Conservation (phyloP, 2,329 filamentous ascomycete species). For the Fusarium foetens region DNA sequence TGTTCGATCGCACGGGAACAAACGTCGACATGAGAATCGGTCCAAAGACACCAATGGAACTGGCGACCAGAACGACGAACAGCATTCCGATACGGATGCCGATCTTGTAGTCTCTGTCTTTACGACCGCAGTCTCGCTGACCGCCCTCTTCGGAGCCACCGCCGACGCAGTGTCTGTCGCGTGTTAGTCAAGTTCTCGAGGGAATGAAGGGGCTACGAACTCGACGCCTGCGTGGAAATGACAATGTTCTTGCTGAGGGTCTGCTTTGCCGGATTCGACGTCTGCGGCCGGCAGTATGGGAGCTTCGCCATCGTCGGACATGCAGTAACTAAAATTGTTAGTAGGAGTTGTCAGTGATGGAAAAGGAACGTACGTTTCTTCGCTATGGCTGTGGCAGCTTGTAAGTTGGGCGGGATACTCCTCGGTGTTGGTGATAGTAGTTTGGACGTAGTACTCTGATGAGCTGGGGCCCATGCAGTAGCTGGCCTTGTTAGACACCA, state of each 20-base stretch:
- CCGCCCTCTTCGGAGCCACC: slow-evolving; percentile 41
- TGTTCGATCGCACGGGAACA: slow-evolving; percentile 58
- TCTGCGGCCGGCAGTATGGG: slow-evolving; percentile 27
- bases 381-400: slow-evolving; percentile 70
- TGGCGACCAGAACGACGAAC: slow-evolving; percentile 77
- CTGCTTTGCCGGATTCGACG: slow-evolving; percentile 26
- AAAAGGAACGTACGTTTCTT: slow-evolving; percentile 58
- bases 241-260: slow-evolving; percentile 57
- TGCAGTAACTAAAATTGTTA: slow-evolving; percentile 28
- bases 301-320: slow-evolving; percentile 36
- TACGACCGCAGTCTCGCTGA: slow-evolving; percentile 57
- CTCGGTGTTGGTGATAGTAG: slow-evolving; percentile 63
- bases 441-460: slow-evolving; percentile 55
- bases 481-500: slow-evolving; percentile 24
- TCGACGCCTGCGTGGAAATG: slow-evolving; percentile 82
- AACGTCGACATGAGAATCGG: slow-evolving; percentile 72
- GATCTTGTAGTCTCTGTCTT: slow-evolving; percentile 70
- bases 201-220: slow-evolving; percentile 55
- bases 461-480: slow-evolving; percentile 55
- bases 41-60: slow-evolving; percentile 73
- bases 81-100: slow-evolving; percentile 75
- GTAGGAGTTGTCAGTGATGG: rapidly evolving
- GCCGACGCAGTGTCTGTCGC: slow-evolving; percentile 64
- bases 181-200: slow-evolving; percentile 4
- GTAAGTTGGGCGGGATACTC: slow-evolving; percentile 70